Evolutionary conservation across 352 stramenopile genomes (phyloP), one percentile per base, ranked within the genome.

Genomic region (Phytophthora tentaculata): DNA sequence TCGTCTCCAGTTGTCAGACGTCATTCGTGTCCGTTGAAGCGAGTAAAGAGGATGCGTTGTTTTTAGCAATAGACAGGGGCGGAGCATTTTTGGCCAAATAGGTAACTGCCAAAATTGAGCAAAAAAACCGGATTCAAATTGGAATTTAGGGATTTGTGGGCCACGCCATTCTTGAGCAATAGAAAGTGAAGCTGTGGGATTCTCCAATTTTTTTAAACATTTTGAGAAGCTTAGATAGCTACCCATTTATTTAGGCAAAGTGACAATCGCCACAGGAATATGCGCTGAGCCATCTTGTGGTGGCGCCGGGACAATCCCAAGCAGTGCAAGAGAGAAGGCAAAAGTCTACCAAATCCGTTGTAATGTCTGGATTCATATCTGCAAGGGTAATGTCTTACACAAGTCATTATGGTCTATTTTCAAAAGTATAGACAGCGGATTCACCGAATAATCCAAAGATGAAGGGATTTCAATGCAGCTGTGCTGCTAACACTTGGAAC

Each of bases 201-300:
- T n/a, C n/a, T n/a, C n/a, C n/a, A n/a, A n/a, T n/a, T n/a, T n/a
- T n/a, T n/a, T n/a, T n/a, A n/a, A n/a, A n/a, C n/a, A n/a, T n/a
- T n/a, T n/a, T n/a, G n/a, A n/a, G n/a, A n/a, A n/a, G n/a, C n/a
- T n/a, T n/a, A n/a, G n/a, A 45, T 20, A 20, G 6, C 45, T 54
- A 10, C 32, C 32, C 32, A 39, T 10, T 39, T 39, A 14, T 39
- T 39, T 16, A 14, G 32, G 32, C 32, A 39, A 39, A 14, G 32
- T 14, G 32, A 39, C 32, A 32, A 39, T 43, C 19, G 58, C 64
- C 64, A 72, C 37, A 67, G 45, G 64, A 72, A 72, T 63, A 66
- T 72, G 64, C 64, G 28, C 44, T 67, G 64, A 67, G 64, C 64
- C 64, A 72, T 59, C 64, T 57, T 35, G 61, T 69, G 61, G 62